Evolutionary conservation across 768 basidiomycete species (phyloP).

Genomic region (Pleurotus sapidus): DNA sequence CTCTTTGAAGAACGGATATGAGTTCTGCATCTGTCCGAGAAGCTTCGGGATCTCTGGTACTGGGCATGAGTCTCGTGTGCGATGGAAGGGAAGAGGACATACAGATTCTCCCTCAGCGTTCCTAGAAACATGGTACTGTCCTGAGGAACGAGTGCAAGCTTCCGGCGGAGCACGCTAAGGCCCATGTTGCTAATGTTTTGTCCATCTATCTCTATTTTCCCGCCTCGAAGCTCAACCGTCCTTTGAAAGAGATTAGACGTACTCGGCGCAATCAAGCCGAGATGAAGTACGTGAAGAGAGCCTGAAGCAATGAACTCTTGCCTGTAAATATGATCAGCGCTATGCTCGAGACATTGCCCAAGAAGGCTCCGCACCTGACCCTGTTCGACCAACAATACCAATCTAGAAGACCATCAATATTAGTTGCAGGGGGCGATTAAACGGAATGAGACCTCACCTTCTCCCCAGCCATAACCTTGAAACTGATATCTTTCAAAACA

Average conservation of each 20-base stretch:
- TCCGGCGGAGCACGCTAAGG: constrained; percentile 47
- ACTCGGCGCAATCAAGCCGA: too few relatives aligned
- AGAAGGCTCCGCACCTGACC: constrained; percentile 26
- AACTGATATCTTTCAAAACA: constrained; percentile 60
- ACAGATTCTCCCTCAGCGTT: constrained; percentile 46
- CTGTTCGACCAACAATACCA: constrained; percentile 47
- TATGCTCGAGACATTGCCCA: neutral
- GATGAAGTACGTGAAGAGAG: constrained; percentile 43
- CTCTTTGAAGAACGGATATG: constrained; percentile 60
- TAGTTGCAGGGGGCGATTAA: neutral
- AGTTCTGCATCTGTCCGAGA: constrained; percentile 56
- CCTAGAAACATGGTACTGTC: constrained; percentile 54
- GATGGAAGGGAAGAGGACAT: constrained; percentile 25
- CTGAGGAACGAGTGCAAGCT: constrained; percentile 68
- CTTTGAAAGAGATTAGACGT: constrained; percentile 23
- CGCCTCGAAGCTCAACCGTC: constrained; percentile 57
- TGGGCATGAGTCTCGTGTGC: neutral
- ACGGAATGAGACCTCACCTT: constrained; percentile 39
- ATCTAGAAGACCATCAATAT: constrained; percentile 22
- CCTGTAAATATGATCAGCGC: constrained; percentile 20
- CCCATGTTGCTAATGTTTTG: constrained; percentile 51
- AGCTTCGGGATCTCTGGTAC: constrained; percentile 48
- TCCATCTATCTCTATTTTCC: constrained; percentile 58
- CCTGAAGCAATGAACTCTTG: constrained; percentile 57
- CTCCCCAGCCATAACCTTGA: constrained; percentile 56